Base-by-base conservation (phyloP, 177 flowering plant genomes). In the Vitis hybrid region DNA sequence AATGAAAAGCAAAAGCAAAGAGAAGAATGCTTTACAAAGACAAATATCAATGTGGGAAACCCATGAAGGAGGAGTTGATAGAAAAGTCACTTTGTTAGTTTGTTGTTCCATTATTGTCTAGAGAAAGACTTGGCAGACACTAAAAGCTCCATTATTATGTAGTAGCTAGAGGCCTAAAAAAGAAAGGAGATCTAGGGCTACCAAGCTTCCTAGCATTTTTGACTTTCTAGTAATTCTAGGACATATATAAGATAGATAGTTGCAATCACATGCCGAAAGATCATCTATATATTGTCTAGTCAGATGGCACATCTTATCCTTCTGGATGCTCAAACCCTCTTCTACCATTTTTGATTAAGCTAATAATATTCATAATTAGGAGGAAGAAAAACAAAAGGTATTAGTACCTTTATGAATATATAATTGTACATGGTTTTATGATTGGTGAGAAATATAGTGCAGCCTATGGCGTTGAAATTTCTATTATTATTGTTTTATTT, bases 151-250 rank as follows among this genome's bases (percentile, higher is more conserved):
- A 14, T 3, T 15, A 55, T 55, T 17, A 55, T 55, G 58, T 17
- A 55, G 18, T 55, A 58, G 59, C 7, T 57, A 11, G 2, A 38
- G 13, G 64, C 5, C 64, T 38, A 6, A 11, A 31, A 28, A 28
- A 61, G 64, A 61, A 11, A 61, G 38, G 13, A 11, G 31, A 24
- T 31, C 64, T 61, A 28, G 24, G 64, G 6, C 14, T 61, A 61
- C 64, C 64, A 24, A 61, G 20, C 38, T 61, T 61, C 17, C 15
- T 61, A 61, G 64, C 64, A 11, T 61, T 61, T 61, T 61, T 24
- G 64, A 61, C 64, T 61, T 61, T 61, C 58, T 58, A 58, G 47
- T n/a, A 61, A 28, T 61, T 61, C 24, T 28, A 31, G 47, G 13
- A 61, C 47, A 28, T 38, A 38, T 38, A 38, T 38, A 59, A 13